Evolutionary conservation across 148 eudicot species (phyloP).

Genomic region (Chenopodium berlandieri): DNA sequence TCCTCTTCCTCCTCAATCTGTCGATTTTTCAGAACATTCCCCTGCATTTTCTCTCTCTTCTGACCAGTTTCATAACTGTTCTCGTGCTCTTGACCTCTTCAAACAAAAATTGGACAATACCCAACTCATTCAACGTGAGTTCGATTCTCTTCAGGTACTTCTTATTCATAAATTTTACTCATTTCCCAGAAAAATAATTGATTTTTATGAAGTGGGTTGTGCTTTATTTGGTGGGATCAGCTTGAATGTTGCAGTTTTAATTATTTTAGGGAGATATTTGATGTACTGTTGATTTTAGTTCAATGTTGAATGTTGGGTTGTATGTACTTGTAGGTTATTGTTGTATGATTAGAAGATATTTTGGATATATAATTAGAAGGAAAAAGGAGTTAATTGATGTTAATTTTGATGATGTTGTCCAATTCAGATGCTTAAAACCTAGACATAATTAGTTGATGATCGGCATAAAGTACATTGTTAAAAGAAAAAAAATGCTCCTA

Average conservation of each 20-base stretch:
- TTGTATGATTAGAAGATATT: not conserved
- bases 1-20: conserved; percentile 8
- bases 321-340: not conserved
- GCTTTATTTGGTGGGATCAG: not conserved
- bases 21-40: conserved; percentile 34
- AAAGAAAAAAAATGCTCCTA: not conserved
- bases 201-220: not conserved
- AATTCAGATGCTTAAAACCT: not conserved
- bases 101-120: conserved; percentile 43
- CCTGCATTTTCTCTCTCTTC: conserved; percentile 39
- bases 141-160: conserved; percentile 57
- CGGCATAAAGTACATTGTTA: not conserved
- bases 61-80: conserved; percentile 52
- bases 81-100: conserved; percentile 50
- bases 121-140: conserved; percentile 47
- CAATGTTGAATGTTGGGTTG: not conserved
- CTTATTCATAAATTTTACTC: not conserved
- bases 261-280: no score
- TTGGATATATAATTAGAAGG: not conserved
- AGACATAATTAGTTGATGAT: not conserved
- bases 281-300: not conserved
- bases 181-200: not conserved
- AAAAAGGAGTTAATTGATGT: not conserved
- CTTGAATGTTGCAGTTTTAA: no score
- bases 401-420: not conserved